Evolutionary conservation across 2,329 filamentous ascomycete genomes (phyloP), one percentile per base, ranked within the genome.

Genomic region (Trichoderma pleuroti): DNA sequence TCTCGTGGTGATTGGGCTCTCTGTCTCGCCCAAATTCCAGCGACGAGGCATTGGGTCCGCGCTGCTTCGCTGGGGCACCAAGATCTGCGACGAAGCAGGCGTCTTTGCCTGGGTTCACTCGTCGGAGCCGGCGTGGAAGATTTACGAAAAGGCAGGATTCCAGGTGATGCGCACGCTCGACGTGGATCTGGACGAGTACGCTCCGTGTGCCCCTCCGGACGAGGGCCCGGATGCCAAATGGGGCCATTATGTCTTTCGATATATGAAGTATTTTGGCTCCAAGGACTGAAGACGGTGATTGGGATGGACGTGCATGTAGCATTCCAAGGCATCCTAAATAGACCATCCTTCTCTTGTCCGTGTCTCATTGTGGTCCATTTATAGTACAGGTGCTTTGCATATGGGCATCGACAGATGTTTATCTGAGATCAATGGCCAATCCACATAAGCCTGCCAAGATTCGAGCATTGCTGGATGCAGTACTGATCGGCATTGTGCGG

Each of bases 71-170:
- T 79, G 77, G 76, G 80, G 80, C 26, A 78, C 76, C 5, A 62
- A 73, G 14, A 73, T 76, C 7, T 78, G 77, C 62, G 78, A 81
- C 59, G 65, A 74, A 7, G 66, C 75, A 34, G 72, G 74, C 3
- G 76, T 75, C 10, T 78, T 80, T 54, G 76, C 75, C 39, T 81
- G 80, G 80, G 79, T 80, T 60, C 78, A 80, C 70, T 77, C 79
- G 18, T 81, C 79, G 8, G 78, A 79, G 70, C 74, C 73, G 7
- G 78, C 74, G 1, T 78, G 75, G 74, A 65, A 32, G n/a, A 72
- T 77, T 68, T 81, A 79, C 52, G 73, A 73, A 42, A 78, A 77
- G 72, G 72, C 73, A 34, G 79, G 78, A 1, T 81, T 79, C 56
- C 73, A 76, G 61, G 72, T 76, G 9, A 75, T 77, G 9, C 76